These are phyloP conservation scores for Trichoderma sp. DNA, from an alignment of 2,329 filamentous ascomycete genomes.

Conservation along the genomic window DNA sequence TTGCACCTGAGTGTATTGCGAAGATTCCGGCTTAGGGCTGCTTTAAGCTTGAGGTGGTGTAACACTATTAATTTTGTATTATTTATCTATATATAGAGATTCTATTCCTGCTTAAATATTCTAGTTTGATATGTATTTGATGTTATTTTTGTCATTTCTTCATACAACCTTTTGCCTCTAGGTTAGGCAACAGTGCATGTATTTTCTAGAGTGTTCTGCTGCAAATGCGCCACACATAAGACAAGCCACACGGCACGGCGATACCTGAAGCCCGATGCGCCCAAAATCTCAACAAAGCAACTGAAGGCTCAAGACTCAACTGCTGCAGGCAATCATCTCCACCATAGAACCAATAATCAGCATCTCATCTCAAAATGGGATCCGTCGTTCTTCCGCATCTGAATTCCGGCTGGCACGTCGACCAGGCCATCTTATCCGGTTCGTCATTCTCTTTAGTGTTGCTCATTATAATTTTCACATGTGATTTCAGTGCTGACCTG, in stretches of 20 bases:
- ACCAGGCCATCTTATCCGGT: constrained; percentile 72
- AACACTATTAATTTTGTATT: not conserved
- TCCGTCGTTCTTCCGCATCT: constrained; percentile 92
- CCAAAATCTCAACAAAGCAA: not conserved
- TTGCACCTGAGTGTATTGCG: not conserved
- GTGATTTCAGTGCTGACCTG: constrained; percentile 2
- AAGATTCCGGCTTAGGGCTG: not conserved
- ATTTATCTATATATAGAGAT: not conserved
- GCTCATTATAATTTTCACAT: not conserved
- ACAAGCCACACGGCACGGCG: constrained; percentile 15
- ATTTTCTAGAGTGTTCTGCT: too few species aligned
- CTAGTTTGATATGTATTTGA: not conserved
- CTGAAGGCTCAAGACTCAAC: not conserved
- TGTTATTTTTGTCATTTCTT: not conserved
- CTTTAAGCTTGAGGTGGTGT: not conserved
- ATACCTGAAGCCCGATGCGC: constrained; percentile 12
- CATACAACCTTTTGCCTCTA: not conserved
- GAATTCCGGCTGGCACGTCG: constrained; percentile 92
- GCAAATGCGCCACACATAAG: not conserved
- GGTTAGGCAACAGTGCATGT: not conserved
- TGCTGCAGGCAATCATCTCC: not conserved
- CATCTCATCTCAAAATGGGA: constrained; percentile 48
- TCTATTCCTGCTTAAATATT: not conserved
- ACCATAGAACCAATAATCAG: not conserved
- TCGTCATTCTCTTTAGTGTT: not conserved